Conservation (phyloP, 306 rosid species). For the Quercus rubra region DNA sequence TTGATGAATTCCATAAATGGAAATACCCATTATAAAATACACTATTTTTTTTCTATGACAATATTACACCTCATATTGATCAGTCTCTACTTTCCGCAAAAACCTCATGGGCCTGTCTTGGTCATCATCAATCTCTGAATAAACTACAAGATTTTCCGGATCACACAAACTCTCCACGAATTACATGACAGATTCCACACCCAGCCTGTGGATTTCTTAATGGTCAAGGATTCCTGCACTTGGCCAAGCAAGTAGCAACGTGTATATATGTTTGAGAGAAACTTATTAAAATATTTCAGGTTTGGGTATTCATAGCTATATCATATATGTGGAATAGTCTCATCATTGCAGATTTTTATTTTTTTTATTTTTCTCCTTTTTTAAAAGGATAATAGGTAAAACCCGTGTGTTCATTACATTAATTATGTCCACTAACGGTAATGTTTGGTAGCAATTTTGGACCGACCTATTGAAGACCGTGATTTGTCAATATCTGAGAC, state of each 20-base stretch:
- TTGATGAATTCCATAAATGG: constrained; percentile 37
- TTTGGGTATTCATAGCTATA: constrained; percentile 26
- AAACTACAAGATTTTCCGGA: constrained; percentile 20
- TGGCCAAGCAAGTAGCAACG: constrained; percentile 32
- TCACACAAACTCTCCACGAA: constrained; percentile 11
- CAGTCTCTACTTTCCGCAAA: constrained; percentile 29
- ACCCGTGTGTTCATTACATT: not conserved
- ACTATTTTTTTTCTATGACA: constrained; percentile 7
- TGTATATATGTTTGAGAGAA: constrained; percentile 23
- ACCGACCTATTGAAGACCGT: constrained; percentile 9
- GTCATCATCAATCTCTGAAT: constrained; percentile 18
- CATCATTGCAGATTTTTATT: constrained; percentile 14
- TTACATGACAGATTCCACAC: constrained; percentile 38
- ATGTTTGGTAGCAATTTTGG: not conserved
- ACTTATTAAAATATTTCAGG: constrained; percentile 36
- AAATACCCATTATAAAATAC: constrained; percentile 22
- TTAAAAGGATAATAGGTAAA: not conserved
- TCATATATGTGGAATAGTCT: constrained; percentile 2
- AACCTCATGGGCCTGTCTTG: constrained; percentile 35
- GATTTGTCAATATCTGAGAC: constrained; percentile 23
- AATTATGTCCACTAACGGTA: not conserved
- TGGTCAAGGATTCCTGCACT: constrained; percentile 56
- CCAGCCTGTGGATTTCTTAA: constrained; percentile 32
- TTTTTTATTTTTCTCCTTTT: not conserved
- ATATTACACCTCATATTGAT: not conserved